Percentiles rank a stretch among this genome's conserved stretches.
Evolutionary conservation across 352 stramenopile genomes (phyloP).

Genomic region (Elongisporangium undulatum): DNA sequence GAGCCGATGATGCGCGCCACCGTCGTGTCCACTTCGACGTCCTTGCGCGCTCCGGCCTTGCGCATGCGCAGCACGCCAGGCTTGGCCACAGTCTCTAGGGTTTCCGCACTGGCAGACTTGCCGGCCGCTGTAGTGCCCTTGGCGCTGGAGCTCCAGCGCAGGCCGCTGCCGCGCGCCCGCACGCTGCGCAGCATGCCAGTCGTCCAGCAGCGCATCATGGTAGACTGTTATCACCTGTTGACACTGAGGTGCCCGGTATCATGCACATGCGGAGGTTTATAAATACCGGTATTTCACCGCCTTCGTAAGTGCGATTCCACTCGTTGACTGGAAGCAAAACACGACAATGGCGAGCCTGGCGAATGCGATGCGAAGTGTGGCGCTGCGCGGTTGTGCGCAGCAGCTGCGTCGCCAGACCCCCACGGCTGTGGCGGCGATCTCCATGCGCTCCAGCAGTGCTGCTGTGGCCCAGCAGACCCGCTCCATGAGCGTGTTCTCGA

Average conservation of each 20-base stretch:
- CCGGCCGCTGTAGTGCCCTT: not conserved
- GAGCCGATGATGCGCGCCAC: constrained; percentile 67
- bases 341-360: constrained; percentile 8
- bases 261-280: not conserved
- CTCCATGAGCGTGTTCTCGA: constrained; percentile 69
- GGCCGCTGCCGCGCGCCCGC: not conserved
- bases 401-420: constrained; percentile 19
- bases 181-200: not conserved
- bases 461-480: constrained; percentile 31
- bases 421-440: constrained; percentile 1
- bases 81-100: constrained; percentile 2
- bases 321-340: constrained; percentile 7
- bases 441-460: not conserved
- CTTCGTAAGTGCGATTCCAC: constrained; percentile 4
- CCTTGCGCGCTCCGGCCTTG: constrained; percentile 24
- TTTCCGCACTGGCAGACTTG: not conserved
- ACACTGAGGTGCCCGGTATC: not conserved
- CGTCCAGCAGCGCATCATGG: not conserved
- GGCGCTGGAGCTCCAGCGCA: not conserved
- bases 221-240: no score
- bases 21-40: constrained; percentile 51
- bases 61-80: constrained; percentile 33
- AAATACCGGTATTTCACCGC: not conserved
- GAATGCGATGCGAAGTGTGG: constrained; percentile 20
- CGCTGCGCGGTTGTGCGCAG: constrained; percentile 24